Conservation (phyloP, 140 eudicot species). For the Oenanthe javanica region DNA sequence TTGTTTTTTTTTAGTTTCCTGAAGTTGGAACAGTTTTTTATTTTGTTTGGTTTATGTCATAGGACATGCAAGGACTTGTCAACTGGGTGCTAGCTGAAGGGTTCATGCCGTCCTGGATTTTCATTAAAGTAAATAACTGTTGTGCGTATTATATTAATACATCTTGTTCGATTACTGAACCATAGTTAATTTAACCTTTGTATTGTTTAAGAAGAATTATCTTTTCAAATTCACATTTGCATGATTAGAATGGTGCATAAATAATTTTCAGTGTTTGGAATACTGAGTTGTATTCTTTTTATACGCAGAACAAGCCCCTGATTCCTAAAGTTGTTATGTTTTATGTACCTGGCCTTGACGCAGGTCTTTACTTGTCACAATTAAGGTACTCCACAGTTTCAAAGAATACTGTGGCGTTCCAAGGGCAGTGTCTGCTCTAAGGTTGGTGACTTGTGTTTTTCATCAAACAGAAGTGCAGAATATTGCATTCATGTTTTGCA, state of each 20-base stretch:
- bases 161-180: neutral
- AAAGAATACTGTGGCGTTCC: slow-evolving; percentile 87
- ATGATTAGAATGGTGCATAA: neutral
- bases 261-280: neutral
- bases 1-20: neutral
- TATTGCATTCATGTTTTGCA: slow-evolving; percentile 2
- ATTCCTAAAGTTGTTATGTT: slow-evolving; percentile 89
- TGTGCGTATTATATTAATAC: neutral
- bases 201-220: neutral
- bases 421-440: slow-evolving; percentile 79
- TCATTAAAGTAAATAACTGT: slow-evolving; percentile 55
- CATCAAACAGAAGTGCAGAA: neutral
- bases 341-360: slow-evolving; percentile 96
- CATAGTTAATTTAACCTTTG: neutral
- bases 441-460: slow-evolving; percentile 41
- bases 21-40: neutral
- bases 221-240: neutral
- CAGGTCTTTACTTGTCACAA: slow-evolving; percentile 78
- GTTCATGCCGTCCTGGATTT: slow-evolving; percentile 92
- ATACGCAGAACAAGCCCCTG: slow-evolving; percentile 89
- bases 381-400: slow-evolving; percentile 54
- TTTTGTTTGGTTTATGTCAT: slow-evolving; percentile 16
- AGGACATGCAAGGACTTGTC: slow-evolving; percentile 95
- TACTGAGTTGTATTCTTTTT: slow-evolving; percentile 12
- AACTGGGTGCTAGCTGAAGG: slow-evolving; percentile 98